Evolutionary conservation across 2,329 filamentous ascomycete species (phyloP).

Genomic region (Fonsecaea multimorphosa): DNA sequence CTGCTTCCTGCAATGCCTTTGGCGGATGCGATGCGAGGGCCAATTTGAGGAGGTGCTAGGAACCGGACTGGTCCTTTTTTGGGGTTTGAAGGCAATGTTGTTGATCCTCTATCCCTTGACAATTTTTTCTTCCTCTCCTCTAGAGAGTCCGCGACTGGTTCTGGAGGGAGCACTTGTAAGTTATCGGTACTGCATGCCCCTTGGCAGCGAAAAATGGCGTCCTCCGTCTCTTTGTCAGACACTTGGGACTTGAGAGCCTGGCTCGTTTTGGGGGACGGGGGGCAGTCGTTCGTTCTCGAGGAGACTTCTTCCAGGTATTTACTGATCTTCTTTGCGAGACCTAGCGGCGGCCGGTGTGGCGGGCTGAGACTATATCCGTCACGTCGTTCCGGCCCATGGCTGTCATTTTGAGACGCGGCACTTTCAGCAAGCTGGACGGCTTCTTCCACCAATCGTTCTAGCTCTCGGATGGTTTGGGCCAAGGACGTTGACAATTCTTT

Average conservation of each 20-base stretch:
- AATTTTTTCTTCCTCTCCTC: constrained; percentile 10
- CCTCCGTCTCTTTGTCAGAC: constrained; percentile 5
- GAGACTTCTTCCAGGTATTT: constrained; percentile 15
- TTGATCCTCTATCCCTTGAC: neutral
- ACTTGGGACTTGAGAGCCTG: constrained; percentile 1
- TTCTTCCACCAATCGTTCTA: constrained; percentile 46
- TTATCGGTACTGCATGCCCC: constrained; percentile 13
- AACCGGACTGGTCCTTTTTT: neutral
- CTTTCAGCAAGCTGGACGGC: constrained; percentile 46
- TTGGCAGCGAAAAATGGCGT: neutral
- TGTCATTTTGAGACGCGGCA: constrained; percentile 9
- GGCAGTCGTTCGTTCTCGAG: neutral
- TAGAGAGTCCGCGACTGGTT: constrained; percentile 16
- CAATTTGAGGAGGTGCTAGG: constrained; percentile 17
- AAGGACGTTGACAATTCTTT: constrained; percentile 39
- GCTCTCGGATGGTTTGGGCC: constrained; percentile 45
- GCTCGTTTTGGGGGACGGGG: neutral
- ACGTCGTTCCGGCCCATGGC: neutral
- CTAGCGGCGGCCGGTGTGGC: constrained; percentile 8
- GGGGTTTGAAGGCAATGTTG: neutral
- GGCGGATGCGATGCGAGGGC: constrained; percentile 18
- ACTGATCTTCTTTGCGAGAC: constrained; percentile 18
- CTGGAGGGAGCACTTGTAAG: constrained; percentile 8
- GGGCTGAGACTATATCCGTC: neutral
- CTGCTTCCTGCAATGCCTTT: neutral